phyloP scores from a whole-genome alignment of 2,329 filamentous ascomycete species.

The Penicillium sp. region DNA sequence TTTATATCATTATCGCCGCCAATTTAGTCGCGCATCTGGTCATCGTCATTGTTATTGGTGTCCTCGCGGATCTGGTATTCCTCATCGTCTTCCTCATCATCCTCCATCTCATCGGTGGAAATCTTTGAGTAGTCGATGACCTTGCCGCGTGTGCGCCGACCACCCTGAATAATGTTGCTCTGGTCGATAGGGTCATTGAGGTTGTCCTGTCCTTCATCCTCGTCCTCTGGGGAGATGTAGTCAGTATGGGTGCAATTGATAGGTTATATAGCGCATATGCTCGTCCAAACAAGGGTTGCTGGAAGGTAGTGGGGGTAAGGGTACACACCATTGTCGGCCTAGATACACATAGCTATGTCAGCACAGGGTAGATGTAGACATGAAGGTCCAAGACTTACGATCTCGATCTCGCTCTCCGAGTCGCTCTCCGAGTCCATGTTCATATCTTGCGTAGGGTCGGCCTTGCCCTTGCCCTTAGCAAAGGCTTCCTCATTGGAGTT shows the following conservation, averaged over 20 bases:
- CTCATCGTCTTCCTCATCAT: slow-evolving; percentile 59
- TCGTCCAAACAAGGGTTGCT: not conserved
- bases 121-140: slow-evolving; percentile 92
- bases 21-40: slow-evolving; percentile 43
- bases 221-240: slow-evolving; percentile 48
- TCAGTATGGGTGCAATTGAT: slow-evolving; percentile 23
- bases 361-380: not conserved
- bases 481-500: slow-evolving; percentile 45
- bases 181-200: slow-evolving; percentile 82
- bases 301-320: slow-evolving; percentile 1
- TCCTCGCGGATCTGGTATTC: slow-evolving; percentile 39
- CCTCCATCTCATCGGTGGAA: slow-evolving; percentile 67
- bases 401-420: slow-evolving; percentile 56
- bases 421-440: slow-evolving; percentile 72
- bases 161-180: slow-evolving; percentile 77
- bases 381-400: slow-evolving; percentile 29
- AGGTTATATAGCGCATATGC: not conserved
- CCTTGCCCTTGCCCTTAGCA: slow-evolving; percentile 86
- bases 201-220: slow-evolving; percentile 72
- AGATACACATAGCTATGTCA: slow-evolving; percentile 12
- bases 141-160: slow-evolving; percentile 84
- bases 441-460: slow-evolving; percentile 56
- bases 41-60: slow-evolving; percentile 31
- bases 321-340: slow-evolving; percentile 27
- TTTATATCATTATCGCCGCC: slow-evolving; percentile 12